Evolutionary conservation across 2,329 filamentous ascomycete species (phyloP), one percentile per base, ranked within the genome.

Genomic region (Fonsecaea monophora): DNA sequence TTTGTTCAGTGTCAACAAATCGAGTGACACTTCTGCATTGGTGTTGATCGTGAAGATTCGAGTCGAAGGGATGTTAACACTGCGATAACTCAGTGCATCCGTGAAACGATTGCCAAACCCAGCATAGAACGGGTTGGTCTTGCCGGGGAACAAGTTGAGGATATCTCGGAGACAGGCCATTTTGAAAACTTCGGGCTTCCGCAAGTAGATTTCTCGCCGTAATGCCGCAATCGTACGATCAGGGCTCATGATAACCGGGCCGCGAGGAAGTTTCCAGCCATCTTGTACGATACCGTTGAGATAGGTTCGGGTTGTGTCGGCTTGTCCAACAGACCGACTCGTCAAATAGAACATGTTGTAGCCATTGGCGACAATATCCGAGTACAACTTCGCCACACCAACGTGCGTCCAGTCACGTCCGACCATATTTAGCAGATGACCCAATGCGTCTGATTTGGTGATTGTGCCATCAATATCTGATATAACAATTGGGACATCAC

Each of bases 321-420:
- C 92, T 78, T 96, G 94, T 0, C 95, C 96, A 54, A 98, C 94
- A 13, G 92, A 95, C 60, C 95, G 89, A 77, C 92, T 96, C 0
- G 95, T 99, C 54, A 99, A 85, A 77, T 99, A 99, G 86, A 99
- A 93, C 76, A 99, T 96, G 78, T 99, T 98, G 84, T 98, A 99
- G 6, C 95, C 95, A 75, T 99, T 99, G 73, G 90, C 89, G 0
- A 89, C 89, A 72, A 99, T 99, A 73, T 99, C 96, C 57, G 91
- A 95, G 80, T 98, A 99, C 8, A 99, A 85, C 81, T 99, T 99
- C 25, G 95, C 96, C 30, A 99, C 94, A 42, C 95, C 95, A 15
- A 93, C 87, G 77, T 99, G 95, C 2, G 95, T 99, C 95, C 95
- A 99, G 79, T 99, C 95, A 56, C 95, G 90, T 50, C 95, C 95